Conservation (phyloP, 805 yeast species). For the Kregervanrija delftensis region DNA sequence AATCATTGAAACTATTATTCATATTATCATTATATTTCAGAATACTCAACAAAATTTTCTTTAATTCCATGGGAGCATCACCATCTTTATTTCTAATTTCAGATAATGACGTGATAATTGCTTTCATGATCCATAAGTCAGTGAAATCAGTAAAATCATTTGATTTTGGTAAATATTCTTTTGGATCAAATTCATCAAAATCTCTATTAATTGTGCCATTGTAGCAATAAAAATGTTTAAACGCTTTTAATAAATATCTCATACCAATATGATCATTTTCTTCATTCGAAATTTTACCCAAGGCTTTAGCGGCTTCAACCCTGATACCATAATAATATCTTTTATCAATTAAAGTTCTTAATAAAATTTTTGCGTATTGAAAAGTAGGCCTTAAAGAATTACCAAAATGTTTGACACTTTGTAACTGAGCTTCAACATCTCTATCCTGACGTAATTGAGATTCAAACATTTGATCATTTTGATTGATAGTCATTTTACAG, state of each 20-base stretch:
- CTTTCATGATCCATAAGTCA: conserved; percentile 60
- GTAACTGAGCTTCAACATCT: conserved; percentile 92
- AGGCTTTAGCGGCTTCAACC: conserved; percentile 75
- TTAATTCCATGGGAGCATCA: conserved; percentile 47
- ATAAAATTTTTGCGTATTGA: conserved; percentile 67
- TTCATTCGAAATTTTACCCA: conserved; percentile 59
- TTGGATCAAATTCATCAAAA: conserved; percentile 24
- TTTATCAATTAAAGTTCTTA: conserved; percentile 75
- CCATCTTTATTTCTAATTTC: conserved; percentile 56
- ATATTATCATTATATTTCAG: conserved; percentile 82
- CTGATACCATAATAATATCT: conserved; percentile 88
- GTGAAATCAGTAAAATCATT: conserved; percentile 76
- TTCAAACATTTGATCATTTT: conserved; percentile 91
- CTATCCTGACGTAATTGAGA: conserved; percentile 92
- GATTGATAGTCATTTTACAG: conserved; percentile 69
- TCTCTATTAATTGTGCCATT: conserved; percentile 31
- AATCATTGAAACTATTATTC: conserved; percentile 69
- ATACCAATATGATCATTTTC: conserved; percentile 66
- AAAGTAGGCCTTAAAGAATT: conserved; percentile 48
- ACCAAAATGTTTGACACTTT: conserved; percentile 70
- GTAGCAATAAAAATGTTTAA: conserved; percentile 67
- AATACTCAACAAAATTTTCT: conserved; percentile 58
- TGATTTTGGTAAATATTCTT: conserved; percentile 58
- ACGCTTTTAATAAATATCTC: conserved; percentile 63
- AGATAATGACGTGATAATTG: conserved; percentile 59